These are phyloP conservation scores for Stemphylium beticola DNA, from an alignment of 2,329 filamentous ascomycete species.

Conservation along the genomic window DNA sequence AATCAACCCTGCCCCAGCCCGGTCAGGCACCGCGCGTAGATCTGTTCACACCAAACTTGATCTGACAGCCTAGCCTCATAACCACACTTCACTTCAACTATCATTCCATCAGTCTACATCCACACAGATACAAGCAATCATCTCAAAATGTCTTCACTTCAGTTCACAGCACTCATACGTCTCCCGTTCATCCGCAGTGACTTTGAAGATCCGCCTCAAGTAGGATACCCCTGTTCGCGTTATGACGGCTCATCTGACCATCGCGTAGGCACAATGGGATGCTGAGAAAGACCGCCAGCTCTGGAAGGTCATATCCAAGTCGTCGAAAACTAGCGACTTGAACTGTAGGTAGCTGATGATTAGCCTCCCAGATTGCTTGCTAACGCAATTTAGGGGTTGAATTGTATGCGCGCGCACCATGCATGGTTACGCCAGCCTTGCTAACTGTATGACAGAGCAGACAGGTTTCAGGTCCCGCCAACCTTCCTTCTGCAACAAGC, in stretches of 20 bases:
- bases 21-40: constrained; percentile 7
- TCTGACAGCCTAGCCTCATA: constrained; percentile 9
- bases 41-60: constrained; percentile 21
- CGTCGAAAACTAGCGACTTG: constrained; percentile 78
- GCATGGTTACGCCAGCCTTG: not conserved
- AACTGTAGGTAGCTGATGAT: constrained; percentile 68
- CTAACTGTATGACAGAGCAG: constrained; percentile 57
- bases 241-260: constrained; percentile 14
- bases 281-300: constrained; percentile 82
- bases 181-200: constrained; percentile 86
- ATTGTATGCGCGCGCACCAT: constrained; percentile 61
- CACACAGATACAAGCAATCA: not conserved
- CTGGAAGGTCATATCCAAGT: constrained; percentile 87
- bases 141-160: constrained; percentile 37
- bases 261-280: constrained; percentile 82
- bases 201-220: constrained; percentile 89
- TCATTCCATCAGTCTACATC: constrained; percentile 8
- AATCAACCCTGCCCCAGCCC: not conserved
- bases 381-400: constrained; percentile 67
- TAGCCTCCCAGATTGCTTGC: not conserved
- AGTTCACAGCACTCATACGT: constrained; percentile 79
- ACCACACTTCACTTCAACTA: constrained; percentile 13
- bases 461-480: constrained; percentile 81
- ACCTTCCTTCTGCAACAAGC: constrained; percentile 92
- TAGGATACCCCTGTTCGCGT: constrained; percentile 52